Evolutionary conservation across 306 rosid genomes (phyloP).

Genomic region (Dryas alaskensis): DNA sequence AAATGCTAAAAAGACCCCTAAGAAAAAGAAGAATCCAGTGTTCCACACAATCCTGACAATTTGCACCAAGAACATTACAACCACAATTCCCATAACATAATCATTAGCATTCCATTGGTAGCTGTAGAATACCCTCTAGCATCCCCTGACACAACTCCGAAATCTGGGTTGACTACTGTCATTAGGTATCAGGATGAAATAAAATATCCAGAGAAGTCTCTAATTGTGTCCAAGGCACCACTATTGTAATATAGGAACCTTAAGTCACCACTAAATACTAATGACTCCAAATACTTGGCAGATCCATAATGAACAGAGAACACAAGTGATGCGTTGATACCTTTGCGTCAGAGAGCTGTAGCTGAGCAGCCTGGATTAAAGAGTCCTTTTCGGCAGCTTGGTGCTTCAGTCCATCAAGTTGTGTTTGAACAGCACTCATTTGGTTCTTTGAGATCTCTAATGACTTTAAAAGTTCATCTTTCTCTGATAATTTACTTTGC

Average conservation of each 20-base stretch:
- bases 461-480: constrained; percentile 71
- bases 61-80: constrained; percentile 2
- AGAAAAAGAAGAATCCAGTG: background rate
- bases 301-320: too few species aligned
- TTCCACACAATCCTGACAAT: background rate
- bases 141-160: constrained; percentile 13
- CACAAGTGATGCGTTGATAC: constrained; percentile 30
- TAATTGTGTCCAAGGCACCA: background rate
- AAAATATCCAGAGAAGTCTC: constrained; percentile 10
- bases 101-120: constrained; percentile 3
- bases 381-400: constrained; percentile 70
- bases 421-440: constrained; percentile 43
- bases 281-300: too few species aligned
- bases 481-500: constrained; percentile 62
- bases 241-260: too few species aligned
- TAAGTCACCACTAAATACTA: too few species aligned
- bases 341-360: constrained; percentile 81
- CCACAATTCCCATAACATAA: background rate
- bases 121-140: background rate
- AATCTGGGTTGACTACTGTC: constrained; percentile 14
- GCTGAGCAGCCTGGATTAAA: constrained; percentile 57
- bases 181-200: constrained; percentile 7
- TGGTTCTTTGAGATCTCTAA: constrained; percentile 66
- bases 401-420: constrained; percentile 58
- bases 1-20: background rate